Base-by-base conservation (phyloP, 2,329 filamentous ascomycete genomes). In the Trichoderma sp. region DNA sequence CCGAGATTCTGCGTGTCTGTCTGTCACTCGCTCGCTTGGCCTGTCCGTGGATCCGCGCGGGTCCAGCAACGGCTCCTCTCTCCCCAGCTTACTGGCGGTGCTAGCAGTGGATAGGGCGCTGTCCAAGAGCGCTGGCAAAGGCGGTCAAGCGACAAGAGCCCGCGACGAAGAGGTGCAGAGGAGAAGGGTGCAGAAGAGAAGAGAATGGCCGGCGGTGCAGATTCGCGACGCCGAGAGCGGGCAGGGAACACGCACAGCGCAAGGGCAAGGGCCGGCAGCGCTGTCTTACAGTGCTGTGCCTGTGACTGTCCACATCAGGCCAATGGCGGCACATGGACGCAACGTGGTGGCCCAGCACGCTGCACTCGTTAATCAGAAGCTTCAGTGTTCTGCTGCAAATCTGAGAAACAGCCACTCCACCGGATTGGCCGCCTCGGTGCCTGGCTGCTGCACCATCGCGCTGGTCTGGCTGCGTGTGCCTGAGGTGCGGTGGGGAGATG, bases 11-110 rank as follows among this genome's bases (percentile, higher is more conserved):
- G 52, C 51, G 49, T 58, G 63, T 49, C 28, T 58, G 54, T 37
- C 54, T 51, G 54, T 66, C 63, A 66, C 63, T 66, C 63, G 63
- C 39, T 66, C 37, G 63, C 26, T 56, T 66, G 37, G 24, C 16
- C 46, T 63, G 43, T 30, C 30, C 28, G 59, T 52, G 43, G 28
- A 60, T 60, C 54, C 32, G 43, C 7, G 18, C 21, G 46, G 46
- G 46, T 49, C 46, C 21, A 21, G 46, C 21, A 43, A n/a, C 8
- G 46, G 21, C 46, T 49, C 46, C 46, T 13, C 46, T 49, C 52
- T 32, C 52, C 52, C 52, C 52, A 32, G 52, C 39, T 52, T 51
- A 37, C 60, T 43, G 39, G 39, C 3, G 39, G 39, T 43, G 39
- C 39, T 43, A 43, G 39, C 39, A 43, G 39, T 43, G 39, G 39